Evolutionary conservation across 192 early-diverging fungal species (phyloP), one percentile per base, ranked within the genome.

Genomic region (Backusella psychrophila): DNA sequence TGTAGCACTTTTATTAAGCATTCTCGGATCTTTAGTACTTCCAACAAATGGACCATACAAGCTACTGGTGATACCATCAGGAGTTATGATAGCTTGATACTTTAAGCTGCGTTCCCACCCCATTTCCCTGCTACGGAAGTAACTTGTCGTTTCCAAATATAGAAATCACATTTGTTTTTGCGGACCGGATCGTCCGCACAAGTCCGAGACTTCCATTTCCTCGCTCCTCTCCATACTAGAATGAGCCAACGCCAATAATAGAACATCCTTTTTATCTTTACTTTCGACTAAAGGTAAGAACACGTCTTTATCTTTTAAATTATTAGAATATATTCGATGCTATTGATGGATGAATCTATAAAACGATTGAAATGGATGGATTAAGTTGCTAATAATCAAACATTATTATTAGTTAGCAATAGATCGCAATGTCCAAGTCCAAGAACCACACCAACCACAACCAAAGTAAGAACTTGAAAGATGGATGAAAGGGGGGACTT

Each of bases 391-490:
- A 63, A 53, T 19, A 52, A 53, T 4, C 9, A 11, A n/a, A 9
- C 21, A 63, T 63, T 26, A 63, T 63, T 26, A 63, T 29, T 63
- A 63, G 56, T 26, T 26, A 63, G 23, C 56, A 63, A 63, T 63
- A 63, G 56, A 63, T 63, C 75, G 83, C 78, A 86, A 94, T 94
- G 94, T 81, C 94, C 87, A 96, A 96, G 88, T 93, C 92, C 72
- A 96, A 96, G 96, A 99, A 99, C 93, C 97, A 98, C 93, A 98
- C 98, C 89, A 98, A 98, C 93, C 97, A 98, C 95, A 98, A 98
- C 94, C 98, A 99, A 90, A 98, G 92, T 93, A 91, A 87, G 56
- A 29, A 21, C 6, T 0, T 63, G 23, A 29, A 29, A 26, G 26
- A 29, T 29, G 12, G 12, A 63, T 63, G 56, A 12, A 33, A 33